These are phyloP conservation scores for Fennellomyces sp. DNA, from an alignment of 371 early-diverging fungal species.

Conservation along the genomic window DNA sequence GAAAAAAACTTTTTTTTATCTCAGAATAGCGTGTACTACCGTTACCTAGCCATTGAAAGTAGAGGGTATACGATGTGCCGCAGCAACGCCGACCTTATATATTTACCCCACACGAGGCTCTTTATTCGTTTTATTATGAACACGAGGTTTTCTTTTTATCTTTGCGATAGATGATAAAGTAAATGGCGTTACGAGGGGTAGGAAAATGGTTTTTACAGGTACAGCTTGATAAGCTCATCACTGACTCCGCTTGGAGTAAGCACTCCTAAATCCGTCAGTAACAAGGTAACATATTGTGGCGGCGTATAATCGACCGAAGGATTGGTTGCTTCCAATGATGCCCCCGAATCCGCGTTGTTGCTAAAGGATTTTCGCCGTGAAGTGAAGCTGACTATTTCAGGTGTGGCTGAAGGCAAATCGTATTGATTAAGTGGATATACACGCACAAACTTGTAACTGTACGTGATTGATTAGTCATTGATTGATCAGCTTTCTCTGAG, in stretches of 20 bases:
- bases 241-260: slow-evolving; percentile 92
- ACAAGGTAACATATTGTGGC: slow-evolving; percentile 86
- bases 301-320: slow-evolving; percentile 96
- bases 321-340: slow-evolving; percentile 59
- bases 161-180: background rate
- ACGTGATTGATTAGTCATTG: background rate
- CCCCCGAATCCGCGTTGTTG: slow-evolving; percentile 36
- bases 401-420: slow-evolving; percentile 74
- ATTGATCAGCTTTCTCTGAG: no score
- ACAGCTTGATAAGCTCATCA: slow-evolving; percentile 89
- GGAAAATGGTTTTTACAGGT: slow-evolving; percentile 58
- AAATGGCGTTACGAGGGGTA: background rate
- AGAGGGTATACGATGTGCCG: no score
- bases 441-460: slow-evolving; percentile 95
- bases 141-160: no score
- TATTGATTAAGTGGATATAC: slow-evolving; percentile 87
- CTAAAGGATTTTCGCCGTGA: slow-evolving; percentile 34
- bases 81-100: no score
- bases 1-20: background rate
- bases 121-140: no score
- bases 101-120: no score
- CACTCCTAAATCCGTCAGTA: slow-evolving; percentile 94
- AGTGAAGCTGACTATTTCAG: slow-evolving; percentile 67
- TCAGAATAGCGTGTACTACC: no score
- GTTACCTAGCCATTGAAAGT: no score